These are phyloP conservation scores for Capronia epimyces DNA, from an alignment of 2,329 filamentous ascomycete genomes.

Conservation along the genomic window DNA sequence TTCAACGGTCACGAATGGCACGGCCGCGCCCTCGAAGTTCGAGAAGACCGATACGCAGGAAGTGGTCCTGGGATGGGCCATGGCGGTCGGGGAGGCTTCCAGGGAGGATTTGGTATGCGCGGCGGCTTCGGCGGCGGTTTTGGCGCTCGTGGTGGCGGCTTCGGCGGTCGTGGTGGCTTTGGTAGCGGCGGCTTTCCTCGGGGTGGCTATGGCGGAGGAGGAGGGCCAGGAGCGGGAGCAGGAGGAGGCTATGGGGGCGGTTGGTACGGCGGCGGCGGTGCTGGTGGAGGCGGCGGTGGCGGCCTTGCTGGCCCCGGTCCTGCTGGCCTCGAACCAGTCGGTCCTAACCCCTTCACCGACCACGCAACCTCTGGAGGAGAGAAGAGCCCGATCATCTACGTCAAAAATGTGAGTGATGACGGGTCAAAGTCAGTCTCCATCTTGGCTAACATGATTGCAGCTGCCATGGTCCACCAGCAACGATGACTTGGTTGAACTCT, in stretches of 20 bases:
- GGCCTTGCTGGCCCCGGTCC: conserved; percentile 36
- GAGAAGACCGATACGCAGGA: conserved; percentile 84
- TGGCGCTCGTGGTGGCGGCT: conserved; percentile 31
- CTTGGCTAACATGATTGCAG: conserved; percentile 45
- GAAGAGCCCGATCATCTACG: conserved; percentile 78
- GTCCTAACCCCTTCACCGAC: conserved; percentile 87
- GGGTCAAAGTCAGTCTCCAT: neutral
- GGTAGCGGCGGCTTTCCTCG: conserved; percentile 32
- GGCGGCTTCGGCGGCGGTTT: conserved; percentile 41
- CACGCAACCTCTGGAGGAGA: conserved; percentile 83
- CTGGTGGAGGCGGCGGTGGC: conserved; percentile 30
- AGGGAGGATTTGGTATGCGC: conserved; percentile 49
- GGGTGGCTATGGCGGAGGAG: conserved; percentile 19
- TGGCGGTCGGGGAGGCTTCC: conserved; percentile 39
- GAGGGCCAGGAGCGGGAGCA: too few relatives aligned
- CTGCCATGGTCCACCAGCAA: conserved; percentile 99
- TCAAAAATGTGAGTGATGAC: conserved; percentile 77
- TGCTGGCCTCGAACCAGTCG: conserved; percentile 38
- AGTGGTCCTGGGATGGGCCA: conserved; percentile 40
- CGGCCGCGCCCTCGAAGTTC: conserved; percentile 84
- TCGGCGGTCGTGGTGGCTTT: conserved; percentile 43
- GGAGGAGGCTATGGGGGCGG: conserved; percentile 19
- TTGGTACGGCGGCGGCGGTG: conserved; percentile 35
- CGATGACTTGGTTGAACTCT: conserved; percentile 91
- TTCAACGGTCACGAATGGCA: conserved; percentile 99